Conservation (phyloP, 305 asterid species). For the Rubia peregrina region DNA sequence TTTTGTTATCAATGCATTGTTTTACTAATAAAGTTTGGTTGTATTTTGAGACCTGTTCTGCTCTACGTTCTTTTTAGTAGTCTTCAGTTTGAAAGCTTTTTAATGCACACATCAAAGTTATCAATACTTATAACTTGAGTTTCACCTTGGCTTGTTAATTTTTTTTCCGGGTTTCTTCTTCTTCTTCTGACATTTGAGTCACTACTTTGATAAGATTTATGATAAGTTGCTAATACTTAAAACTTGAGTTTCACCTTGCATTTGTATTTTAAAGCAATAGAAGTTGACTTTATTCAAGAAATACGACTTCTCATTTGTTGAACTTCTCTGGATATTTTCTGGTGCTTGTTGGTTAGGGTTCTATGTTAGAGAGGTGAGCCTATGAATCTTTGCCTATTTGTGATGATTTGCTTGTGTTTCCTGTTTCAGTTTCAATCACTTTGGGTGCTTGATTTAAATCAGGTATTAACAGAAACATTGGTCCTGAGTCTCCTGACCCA, state of each 20-base stretch:
- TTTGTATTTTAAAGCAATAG: background rate
- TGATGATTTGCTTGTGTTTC: background rate
- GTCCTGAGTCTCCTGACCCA: constrained; percentile 3
- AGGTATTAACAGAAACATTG: background rate
- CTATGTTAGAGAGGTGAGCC: background rate
- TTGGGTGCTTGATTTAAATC: background rate
- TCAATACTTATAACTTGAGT: background rate
- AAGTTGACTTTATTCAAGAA: background rate
- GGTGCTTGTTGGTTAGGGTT: background rate
- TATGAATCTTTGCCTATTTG: background rate
- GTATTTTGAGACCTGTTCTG: background rate
- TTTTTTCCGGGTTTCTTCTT: background rate
- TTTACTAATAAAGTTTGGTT: background rate
- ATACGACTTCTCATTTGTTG: background rate
- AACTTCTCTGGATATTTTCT: background rate
- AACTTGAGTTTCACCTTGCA: background rate
- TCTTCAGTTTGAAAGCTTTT: background rate
- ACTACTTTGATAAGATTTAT: background rate
- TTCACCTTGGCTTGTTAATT: background rate
- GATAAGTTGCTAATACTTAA: background rate
- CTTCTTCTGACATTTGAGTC: background rate
- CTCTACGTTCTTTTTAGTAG: background rate
- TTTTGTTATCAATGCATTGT: background rate
- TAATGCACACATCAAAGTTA: background rate
- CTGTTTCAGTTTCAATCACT: background rate